Percentiles rank a stretch among this genome's conserved stretches.
phyloP scores from a whole-genome alignment of 129 eudicot genomes.

The Centaurea solstitialis region DNA sequence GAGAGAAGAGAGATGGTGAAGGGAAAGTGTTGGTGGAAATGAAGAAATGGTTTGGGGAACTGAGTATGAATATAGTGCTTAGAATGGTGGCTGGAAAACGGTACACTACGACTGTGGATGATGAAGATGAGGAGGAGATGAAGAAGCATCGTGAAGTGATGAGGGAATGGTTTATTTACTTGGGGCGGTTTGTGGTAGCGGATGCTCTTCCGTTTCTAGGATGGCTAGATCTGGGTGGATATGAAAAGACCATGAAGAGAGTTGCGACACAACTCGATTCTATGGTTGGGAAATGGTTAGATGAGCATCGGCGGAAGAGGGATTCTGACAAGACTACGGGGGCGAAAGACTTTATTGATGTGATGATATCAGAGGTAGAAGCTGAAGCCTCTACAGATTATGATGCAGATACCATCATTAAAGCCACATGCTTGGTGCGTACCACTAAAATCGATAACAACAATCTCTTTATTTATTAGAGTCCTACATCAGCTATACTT shows the following conservation, averaged over 20 bases:
- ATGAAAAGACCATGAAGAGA: slow-evolving; percentile 22
- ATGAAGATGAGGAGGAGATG: slow-evolving; percentile 15
- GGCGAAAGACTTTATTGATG: slow-evolving; percentile 25
- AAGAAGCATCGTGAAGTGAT: slow-evolving; percentile 1
- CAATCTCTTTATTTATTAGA: no score
- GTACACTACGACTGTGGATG: not conserved
- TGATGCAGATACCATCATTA: slow-evolving; percentile 20
- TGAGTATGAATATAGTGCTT: slow-evolving; percentile 16
- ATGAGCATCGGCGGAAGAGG: slow-evolving; percentile 13
- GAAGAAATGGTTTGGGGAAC: slow-evolving; percentile 35
- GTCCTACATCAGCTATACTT: no score
- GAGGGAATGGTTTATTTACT: slow-evolving; percentile 15
- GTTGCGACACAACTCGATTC: slow-evolving; percentile 15
- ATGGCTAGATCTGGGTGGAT: slow-evolving; percentile 35
- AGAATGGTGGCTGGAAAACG: slow-evolving; percentile 27
- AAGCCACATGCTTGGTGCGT: slow-evolving; percentile 24
- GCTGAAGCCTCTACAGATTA: not conserved
- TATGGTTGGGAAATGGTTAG: slow-evolving; percentile 20
- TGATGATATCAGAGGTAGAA: slow-evolving; percentile 7
- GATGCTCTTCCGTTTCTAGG: slow-evolving; percentile 32
- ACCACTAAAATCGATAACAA: not conserved
- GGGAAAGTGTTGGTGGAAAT: slow-evolving; percentile 32
- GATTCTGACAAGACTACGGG: not conserved
- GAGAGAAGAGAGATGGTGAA: not conserved
- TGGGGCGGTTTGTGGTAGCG: slow-evolving; percentile 17